phyloP scores from a whole-genome alignment of 2,329 filamentous ascomycete genomes.

The Arthrobotrys megalospora region DNA sequence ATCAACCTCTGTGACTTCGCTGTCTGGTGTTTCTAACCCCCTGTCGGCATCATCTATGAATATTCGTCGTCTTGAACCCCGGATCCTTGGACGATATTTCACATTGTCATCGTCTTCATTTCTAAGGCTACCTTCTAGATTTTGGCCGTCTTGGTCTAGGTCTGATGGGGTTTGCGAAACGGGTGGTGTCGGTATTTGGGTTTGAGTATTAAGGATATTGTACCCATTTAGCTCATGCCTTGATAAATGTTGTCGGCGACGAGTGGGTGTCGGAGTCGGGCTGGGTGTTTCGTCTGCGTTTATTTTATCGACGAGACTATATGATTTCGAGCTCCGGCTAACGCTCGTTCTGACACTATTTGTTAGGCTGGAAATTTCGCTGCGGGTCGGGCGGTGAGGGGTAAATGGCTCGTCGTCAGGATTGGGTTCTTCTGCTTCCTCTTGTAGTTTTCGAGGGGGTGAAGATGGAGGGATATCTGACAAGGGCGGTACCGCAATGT shows the following conservation, averaged over 20 bases:
- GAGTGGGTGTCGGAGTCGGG: constrained; percentile 26
- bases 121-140: neutral
- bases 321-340: constrained; percentile 14
- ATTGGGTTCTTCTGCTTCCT: neutral
- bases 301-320: constrained; percentile 14
- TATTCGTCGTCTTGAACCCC: constrained; percentile 14
- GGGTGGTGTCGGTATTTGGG: constrained; percentile 43
- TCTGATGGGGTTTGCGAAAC: constrained; percentile 51
- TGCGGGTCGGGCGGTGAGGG: constrained; percentile 3
- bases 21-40: constrained; percentile 26
- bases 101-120: constrained; percentile 8
- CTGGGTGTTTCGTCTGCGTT: constrained; percentile 29
- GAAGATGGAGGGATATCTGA: constrained; percentile 19
- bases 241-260: neutral
- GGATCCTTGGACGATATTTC: constrained; percentile 43
- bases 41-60: constrained; percentile 15
- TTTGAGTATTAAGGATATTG: neutral
- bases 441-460: neutral
- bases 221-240: neutral
- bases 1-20: constrained; percentile 43
- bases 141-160: constrained; percentile 18
- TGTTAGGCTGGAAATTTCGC: constrained; percentile 19
- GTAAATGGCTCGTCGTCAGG: constrained; percentile 28
- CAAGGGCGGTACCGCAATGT: constrained; percentile 34
- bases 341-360: constrained; percentile 38